A percentile compares a stretch with the other conserved stretches of the same genome.
Conservation (phyloP, 805 yeast genomes). For the Lipomyces sp. region DNA sequence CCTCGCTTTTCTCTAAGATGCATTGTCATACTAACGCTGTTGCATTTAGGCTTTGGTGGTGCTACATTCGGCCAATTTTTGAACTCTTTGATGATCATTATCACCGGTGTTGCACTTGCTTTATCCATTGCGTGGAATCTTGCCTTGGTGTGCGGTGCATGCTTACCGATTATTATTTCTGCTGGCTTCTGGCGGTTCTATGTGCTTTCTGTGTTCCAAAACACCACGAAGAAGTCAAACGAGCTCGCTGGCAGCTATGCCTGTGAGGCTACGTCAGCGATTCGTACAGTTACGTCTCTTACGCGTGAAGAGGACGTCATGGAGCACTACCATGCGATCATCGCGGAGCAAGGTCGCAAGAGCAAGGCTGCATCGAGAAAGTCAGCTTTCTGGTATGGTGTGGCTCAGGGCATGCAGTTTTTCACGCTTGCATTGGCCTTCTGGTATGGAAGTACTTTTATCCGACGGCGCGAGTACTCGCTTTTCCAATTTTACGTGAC, state of each 20-base stretch:
- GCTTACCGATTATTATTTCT: conserved; percentile 39
- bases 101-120: conserved; percentile 34
- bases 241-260: conserved; percentile 17
- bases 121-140: conserved; percentile 42
- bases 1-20: too few relatives aligned
- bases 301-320: conserved; percentile 43
- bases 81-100: conserved; percentile 41
- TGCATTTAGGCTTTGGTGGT: conserved; percentile 28
- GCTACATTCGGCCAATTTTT: conserved; percentile 33
- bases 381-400: conserved; percentile 38
- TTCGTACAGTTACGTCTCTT: conserved; percentile 39
- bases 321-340: conserved; percentile 31
- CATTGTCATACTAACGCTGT: too few relatives aligned
- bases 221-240: conserved; percentile 22
- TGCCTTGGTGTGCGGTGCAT: conserved; percentile 43
- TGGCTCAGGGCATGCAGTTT: conserved; percentile 33
- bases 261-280: conserved; percentile 40
- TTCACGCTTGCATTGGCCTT: conserved; percentile 43
- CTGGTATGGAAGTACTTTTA: conserved; percentile 44
- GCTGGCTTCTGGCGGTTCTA: conserved; percentile 43
- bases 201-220: conserved; percentile 37
- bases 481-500: conserved; percentile 42
- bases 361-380: not conserved
- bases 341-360: conserved; percentile 15
- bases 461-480: conserved; percentile 36